Base-by-base conservation (phyloP, 2,329 filamentous ascomycete species). In the Zymoseptoria brevis region DNA sequence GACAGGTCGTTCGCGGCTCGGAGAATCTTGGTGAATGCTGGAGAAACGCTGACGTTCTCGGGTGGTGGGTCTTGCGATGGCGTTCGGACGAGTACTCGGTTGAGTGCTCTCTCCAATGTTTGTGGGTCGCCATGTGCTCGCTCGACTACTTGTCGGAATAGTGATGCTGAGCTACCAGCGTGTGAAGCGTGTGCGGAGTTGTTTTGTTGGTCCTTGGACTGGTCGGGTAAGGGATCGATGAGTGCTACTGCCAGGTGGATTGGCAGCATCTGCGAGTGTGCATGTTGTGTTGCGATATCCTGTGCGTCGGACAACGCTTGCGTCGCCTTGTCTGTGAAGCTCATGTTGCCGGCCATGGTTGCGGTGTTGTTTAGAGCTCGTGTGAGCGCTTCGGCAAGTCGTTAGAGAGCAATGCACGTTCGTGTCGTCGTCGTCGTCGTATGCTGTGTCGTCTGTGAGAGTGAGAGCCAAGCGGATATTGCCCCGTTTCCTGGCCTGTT, bases 21-120 rank as follows among this genome's bases (percentile, higher is more conserved):
- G 55, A 99, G 81, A 59, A 96, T 83, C 67, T 88, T 89, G 63
- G 87, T 85, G 75, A 97, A 92, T 8, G 85, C 80, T 0, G 91
- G 90, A 9, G 92, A 87, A 68, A 96, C 85, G 57, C 89, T 86
- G 58, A 96, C 87, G 8, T 29, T 29, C 72, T 97, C 93, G 61
- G 94, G 94, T 11, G 94, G 92, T 13, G 94, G 94, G 67, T 96
- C 90, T 77, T 99, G 94, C 71, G 89, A 95, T 3, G 94, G 93
- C 68, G 96, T 80, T 58, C 94, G 88, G 60, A 97, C 93, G 64
- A 99, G 81, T 19, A 81, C 82, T 81, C 95, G 96, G 82, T 97
- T 97, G 69, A 99, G 82, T 11, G 90, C 82, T 68, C 94, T 85
- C 72, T 96, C 90, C 69, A 97, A 87, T 50, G 88, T 80, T 75